Percentiles rank a stretch among this genome's conserved stretches.
These are phyloP conservation scores for Capsicum baccatum DNA, from an alignment of 257 asterid genomes.

Conservation along the genomic window DNA sequence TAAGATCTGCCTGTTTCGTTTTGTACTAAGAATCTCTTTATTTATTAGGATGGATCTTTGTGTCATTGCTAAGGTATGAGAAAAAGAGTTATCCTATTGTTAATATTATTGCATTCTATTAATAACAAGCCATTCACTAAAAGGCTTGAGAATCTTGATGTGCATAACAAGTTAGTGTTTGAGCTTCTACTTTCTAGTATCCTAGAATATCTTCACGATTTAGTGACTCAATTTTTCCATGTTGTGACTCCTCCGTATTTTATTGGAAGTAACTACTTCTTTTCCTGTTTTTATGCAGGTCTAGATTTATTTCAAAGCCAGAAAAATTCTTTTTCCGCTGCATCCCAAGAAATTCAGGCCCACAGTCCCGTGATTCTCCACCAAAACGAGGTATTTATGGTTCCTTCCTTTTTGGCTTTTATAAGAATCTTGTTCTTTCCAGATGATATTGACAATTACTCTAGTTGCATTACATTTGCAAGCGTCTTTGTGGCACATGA, in stretches of 20 bases:
- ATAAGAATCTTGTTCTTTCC: background rate
- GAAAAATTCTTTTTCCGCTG: slow-evolving; percentile 78
- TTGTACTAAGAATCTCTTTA: background rate
- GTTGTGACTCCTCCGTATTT: background rate
- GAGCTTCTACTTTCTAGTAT: background rate
- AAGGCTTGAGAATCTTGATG: background rate
- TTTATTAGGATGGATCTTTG: background rate
- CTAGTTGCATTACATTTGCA: slow-evolving; percentile 21
- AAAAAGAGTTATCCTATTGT: background rate
- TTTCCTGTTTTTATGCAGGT: slow-evolving; percentile 43
- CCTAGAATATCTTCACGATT: background rate
- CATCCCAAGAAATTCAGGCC: slow-evolving; percentile 73
- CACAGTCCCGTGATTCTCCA: slow-evolving; percentile 92
- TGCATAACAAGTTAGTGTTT: slow-evolving; percentile 5
- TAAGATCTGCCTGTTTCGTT: background rate
- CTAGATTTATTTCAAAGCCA: slow-evolving; percentile 61
- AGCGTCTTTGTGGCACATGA: slow-evolving; percentile 19
- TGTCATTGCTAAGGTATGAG: background rate
- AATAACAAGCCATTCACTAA: background rate
- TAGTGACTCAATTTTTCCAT: background rate
- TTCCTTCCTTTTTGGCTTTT: background rate
- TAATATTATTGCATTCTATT: background rate
- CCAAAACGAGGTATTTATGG: slow-evolving; percentile 82
- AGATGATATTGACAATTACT: background rate
- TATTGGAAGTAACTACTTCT: background rate